These are phyloP conservation scores for Fusarium temperatum DNA, from an alignment of 2,329 filamentous ascomycete species.

Conservation along the genomic window DNA sequence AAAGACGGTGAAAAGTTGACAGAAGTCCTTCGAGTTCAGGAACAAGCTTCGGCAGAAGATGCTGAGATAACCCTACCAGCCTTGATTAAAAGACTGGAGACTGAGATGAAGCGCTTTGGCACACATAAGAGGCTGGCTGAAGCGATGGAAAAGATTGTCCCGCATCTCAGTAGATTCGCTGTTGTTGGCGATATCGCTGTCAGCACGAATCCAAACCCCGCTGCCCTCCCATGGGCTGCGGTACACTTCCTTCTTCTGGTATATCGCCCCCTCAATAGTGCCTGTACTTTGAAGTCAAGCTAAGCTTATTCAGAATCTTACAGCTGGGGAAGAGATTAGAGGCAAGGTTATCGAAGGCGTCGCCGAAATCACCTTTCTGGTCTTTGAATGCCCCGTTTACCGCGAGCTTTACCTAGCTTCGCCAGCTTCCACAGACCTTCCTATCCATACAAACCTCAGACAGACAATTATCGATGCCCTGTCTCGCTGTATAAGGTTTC, in stretches of 20 bases:
- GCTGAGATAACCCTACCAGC: fast-evolving
- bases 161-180: not conserved
- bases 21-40: not conserved
- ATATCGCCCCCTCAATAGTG: fast-evolving
- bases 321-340: not conserved
- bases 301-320: not conserved
- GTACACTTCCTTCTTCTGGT: not conserved
- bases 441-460: fast-evolving
- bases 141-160: not conserved
- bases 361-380: not conserved
- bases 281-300: not conserved
- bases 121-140: not conserved
- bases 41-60: not conserved
- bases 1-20: not conserved
- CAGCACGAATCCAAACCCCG: not conserved
- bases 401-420: not conserved
- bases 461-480: not conserved
- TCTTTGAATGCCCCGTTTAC: not conserved
- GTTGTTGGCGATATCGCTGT: not conserved
- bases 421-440: fast-evolving
- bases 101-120: not conserved
- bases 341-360: not conserved
- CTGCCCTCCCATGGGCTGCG: not conserved
- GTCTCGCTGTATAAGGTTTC: not conserved
- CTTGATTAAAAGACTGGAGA: not conserved